phyloP scores from a whole-genome alignment of 2,329 filamentous ascomycete species.

The Fusarium hainanense region DNA sequence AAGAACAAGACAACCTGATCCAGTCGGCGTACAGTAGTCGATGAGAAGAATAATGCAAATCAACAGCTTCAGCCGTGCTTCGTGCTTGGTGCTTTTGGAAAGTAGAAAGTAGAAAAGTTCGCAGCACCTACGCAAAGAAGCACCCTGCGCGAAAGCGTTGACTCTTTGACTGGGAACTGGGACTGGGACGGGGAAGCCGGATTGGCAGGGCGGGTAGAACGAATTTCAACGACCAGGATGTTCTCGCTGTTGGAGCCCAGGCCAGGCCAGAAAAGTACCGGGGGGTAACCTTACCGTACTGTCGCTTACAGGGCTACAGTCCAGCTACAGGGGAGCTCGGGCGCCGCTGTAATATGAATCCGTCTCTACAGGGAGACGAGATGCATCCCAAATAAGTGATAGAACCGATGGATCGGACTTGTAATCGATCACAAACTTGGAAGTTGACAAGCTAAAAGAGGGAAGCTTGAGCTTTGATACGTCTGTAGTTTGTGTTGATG shows the following conservation, averaged over 20 bases:
- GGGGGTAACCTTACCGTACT: constrained; percentile 1
- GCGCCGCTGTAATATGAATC: constrained; percentile 35
- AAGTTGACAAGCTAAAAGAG: constrained; percentile 22
- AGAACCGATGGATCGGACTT: constrained; percentile 26
- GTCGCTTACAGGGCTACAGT: constrained; percentile 16
- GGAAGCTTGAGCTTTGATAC: constrained; percentile 13
- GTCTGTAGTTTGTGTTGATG: constrained; percentile 16
- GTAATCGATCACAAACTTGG: constrained; percentile 27
- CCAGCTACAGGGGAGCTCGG: constrained; percentile 27
- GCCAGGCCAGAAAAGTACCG: constrained; percentile 29
- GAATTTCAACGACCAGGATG: constrained; percentile 36
- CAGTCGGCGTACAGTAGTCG: constrained; percentile 36
- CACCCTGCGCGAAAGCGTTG: constrained; percentile 38
- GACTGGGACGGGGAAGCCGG: constrained; percentile 42
- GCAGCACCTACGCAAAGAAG: constrained; percentile 39
- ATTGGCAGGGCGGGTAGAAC: constrained; percentile 40
- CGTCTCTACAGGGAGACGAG: constrained; percentile 20
- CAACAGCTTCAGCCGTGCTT: constrained; percentile 23
- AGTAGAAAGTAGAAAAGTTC: constrained; percentile 38
- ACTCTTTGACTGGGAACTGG: constrained; percentile 16
- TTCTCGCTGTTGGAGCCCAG: not conserved
- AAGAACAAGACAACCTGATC: constrained; percentile 35
- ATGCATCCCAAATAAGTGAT: constrained; percentile 24
- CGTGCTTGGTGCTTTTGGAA: constrained; percentile 15
- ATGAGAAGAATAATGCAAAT: constrained; percentile 14